Base-by-base conservation (phyloP, 352 stramenopile genomes). In the Pythium sp. region DNA sequence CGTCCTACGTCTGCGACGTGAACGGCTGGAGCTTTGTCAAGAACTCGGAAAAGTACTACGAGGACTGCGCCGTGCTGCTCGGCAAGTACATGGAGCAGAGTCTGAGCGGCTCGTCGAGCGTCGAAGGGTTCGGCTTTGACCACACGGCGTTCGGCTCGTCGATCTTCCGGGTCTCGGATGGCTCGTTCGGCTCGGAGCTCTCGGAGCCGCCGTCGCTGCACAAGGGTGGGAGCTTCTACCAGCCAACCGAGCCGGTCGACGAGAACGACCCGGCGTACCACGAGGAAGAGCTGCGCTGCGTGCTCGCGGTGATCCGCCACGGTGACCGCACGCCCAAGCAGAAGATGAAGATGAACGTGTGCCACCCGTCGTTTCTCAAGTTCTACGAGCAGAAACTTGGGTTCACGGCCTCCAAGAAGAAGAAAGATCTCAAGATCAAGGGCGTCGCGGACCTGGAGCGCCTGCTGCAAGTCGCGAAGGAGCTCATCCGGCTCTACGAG, bases 1-100 rank as follows among this genome's bases (percentile, higher is more conserved):
- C 77, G 43, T 96, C 94, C 11, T 99, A 99, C 75, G 97, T 99
- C 6, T 99, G 98, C 81, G 98, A 99, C 77, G 98, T 99, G 14
- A 99, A 99, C 80, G 98, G 98, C 30, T 99, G 97, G 94, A 99
- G 93, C 68, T 99, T 99, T 82, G 98, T 99, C 20, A 99, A 99
- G 85, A 99, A 99, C 70, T 99, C 95, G 56, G 89, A 98, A 64
- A 99, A 99, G 81, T 99, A 99, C 75, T 99, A 99, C 75, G 97
- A 99, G 70, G 97, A 99, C 76, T 98, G 94, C 69, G 95, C 95
- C 6, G 89, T 97, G 65, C 86, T 99, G 69, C 74, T 99, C 46
- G 81, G 76, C 24, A 87, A 93, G 67, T 96, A 92, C 64, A 64
- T 96, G 0, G 84, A 89, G 54, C 78, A 87, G 56, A 84, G 83